phyloP scores from a whole-genome alignment of 257 asterid genomes.

The Eustoma russellianum region DNA sequence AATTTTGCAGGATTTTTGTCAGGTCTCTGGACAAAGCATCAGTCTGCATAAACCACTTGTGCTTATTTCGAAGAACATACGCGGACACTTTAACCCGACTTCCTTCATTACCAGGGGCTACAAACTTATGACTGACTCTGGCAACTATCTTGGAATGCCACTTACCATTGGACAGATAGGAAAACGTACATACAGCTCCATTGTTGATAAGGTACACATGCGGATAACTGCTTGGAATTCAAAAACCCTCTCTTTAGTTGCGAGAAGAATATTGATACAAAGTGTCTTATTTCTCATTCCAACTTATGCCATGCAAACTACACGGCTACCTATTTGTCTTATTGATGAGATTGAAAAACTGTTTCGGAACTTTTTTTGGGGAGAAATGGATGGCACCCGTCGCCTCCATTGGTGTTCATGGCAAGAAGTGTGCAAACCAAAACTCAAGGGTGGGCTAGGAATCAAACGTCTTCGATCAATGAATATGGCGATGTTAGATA shows the following conservation, averaged over 20 bases:
- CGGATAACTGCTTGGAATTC: too few relatives aligned
- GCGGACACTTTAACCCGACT: too few relatives aligned
- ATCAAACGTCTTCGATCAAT: neutral
- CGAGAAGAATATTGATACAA: neutral
- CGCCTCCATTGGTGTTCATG: neutral
- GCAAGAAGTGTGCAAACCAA: neutral
- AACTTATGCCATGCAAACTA: neutral
- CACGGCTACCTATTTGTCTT: neutral
- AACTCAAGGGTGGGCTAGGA: neutral
- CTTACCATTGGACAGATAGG: too few relatives aligned
- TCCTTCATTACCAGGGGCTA: too few relatives aligned
- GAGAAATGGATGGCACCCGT: neutral
- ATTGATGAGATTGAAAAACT: neutral
- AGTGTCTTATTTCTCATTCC: neutral
- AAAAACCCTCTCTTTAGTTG: neutral
- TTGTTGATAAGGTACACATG: too few relatives aligned
- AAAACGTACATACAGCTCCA: too few relatives aligned
- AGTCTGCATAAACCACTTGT: too few relatives aligned
- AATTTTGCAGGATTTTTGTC: too few relatives aligned
- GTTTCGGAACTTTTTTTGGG: neutral
- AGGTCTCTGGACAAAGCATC: too few relatives aligned
- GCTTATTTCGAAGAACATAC: too few relatives aligned
- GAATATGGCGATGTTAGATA: neutral
- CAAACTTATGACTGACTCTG: too few relatives aligned
- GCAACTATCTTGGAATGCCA: too few relatives aligned